These are phyloP conservation scores for Xylariaceae sp. DNA, from an alignment of 2,329 filamentous ascomycete genomes.

Conservation along the genomic window DNA sequence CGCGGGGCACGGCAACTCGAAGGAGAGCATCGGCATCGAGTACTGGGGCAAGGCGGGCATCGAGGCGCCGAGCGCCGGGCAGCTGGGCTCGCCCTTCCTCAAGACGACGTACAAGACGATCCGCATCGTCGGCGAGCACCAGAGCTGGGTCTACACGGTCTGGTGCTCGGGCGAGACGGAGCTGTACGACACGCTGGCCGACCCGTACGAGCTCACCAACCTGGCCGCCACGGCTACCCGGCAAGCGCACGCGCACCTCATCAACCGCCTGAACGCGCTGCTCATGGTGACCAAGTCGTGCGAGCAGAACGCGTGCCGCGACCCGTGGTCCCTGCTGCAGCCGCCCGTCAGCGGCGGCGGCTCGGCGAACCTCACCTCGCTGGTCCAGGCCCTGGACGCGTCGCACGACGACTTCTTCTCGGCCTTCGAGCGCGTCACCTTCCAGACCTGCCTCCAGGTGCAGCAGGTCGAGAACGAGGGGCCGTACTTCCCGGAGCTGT, in stretches of 20 bases:
- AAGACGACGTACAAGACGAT: conserved; percentile 39
- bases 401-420: conserved; percentile 13
- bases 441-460: conserved; percentile 12
- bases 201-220: conserved; percentile 9
- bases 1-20: conserved; percentile 8
- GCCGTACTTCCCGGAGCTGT: conserved; percentile 14
- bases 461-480: conserved; percentile 13
- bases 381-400: conserved; percentile 14
- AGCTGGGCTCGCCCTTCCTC: conserved; percentile 5
- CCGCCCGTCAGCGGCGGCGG: conserved; percentile 4
- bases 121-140: conserved; percentile 31
- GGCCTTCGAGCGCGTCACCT: conserved; percentile 10
- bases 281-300: conserved; percentile 15
- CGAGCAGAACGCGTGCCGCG: conserved; percentile 8
- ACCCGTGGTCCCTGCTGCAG: conserved; percentile 12
- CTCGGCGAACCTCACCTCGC: conserved; percentile 6
- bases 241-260: conserved; percentile 1
- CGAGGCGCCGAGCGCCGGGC: conserved; percentile 11
- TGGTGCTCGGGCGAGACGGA: conserved; percentile 51
- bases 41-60: conserved; percentile 19
- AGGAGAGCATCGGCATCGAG: conserved; percentile 20
- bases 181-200: conserved; percentile 39
- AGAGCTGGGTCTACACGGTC: conserved; percentile 43
- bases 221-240: neutral
- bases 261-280: conserved; percentile 13